Percentiles rank a stretch among this genome's conserved stretches.
Evolutionary conservation across 257 asterid genomes (phyloP).

Genomic region (Coffea eugenioides): DNA sequence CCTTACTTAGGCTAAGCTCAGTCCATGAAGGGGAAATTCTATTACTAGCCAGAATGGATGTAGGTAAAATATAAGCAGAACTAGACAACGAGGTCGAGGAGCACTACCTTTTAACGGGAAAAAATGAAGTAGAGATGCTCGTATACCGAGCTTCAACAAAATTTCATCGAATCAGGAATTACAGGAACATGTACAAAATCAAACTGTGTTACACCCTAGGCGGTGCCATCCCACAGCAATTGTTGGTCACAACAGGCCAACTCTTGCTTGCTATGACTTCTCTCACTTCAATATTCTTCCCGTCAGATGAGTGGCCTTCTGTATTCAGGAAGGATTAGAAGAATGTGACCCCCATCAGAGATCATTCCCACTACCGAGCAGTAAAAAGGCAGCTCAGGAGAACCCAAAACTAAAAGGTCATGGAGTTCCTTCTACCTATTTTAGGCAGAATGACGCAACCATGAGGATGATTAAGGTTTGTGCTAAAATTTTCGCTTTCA

Average conservation of each 20-base stretch:
- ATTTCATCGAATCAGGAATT: background rate
- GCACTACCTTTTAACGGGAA: background rate
- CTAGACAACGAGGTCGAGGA: background rate
- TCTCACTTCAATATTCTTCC: background rate
- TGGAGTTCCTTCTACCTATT: background rate
- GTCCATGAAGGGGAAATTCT: too few relatives aligned
- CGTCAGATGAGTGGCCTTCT: background rate
- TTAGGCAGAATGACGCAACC: background rate
- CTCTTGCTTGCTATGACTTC: background rate
- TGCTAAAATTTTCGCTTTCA: background rate
- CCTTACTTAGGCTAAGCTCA: too few relatives aligned
- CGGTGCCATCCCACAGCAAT: background rate
- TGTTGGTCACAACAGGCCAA: background rate
- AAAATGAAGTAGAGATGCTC: background rate
- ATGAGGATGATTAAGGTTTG: background rate
- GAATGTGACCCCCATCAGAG: background rate
- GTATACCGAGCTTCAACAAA: background rate
- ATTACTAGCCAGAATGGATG: background rate
- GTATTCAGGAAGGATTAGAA: background rate
- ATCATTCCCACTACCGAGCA: background rate
- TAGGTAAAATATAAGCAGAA: background rate
- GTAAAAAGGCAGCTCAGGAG: conserved; percentile 9
- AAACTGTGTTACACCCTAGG: background rate
- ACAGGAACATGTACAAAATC: background rate
- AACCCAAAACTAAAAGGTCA: conserved; percentile 1